phyloP scores from a whole-genome alignment of 768 basidiomycete species.

The Strobilomyces echinocephalus region DNA sequence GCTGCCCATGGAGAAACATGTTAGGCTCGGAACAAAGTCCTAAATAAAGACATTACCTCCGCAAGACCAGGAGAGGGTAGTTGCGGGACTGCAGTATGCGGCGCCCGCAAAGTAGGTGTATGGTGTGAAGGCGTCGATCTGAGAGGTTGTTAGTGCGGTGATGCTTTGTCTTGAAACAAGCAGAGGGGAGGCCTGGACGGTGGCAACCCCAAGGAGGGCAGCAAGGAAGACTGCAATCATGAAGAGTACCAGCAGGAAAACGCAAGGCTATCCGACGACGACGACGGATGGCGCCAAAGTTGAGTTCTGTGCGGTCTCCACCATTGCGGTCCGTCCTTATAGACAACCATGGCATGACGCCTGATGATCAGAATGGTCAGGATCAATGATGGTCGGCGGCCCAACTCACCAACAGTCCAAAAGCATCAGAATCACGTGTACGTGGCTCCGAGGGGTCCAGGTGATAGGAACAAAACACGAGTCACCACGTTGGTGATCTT shows the following conservation, averaged over 20 bases:
- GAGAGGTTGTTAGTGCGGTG: slow-evolving; percentile 32
- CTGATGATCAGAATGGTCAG: neutral
- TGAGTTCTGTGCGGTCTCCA: neutral
- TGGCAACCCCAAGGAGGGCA: slow-evolving; percentile 6
- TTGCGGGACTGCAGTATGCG: slow-evolving; percentile 40
- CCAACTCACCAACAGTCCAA: neutral
- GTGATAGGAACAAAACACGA: neutral
- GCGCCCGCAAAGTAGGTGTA: slow-evolving; percentile 48
- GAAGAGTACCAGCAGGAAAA: slow-evolving; percentile 21
- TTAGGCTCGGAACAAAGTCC: neutral
- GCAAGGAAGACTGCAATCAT: slow-evolving; percentile 7
- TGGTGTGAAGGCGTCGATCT: slow-evolving; percentile 41
- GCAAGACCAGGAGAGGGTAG: slow-evolving; percentile 45
- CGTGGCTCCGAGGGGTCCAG: neutral
- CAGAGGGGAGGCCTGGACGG: slow-evolving; percentile 12
- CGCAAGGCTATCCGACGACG: neutral
- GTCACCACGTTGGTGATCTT: too few species aligned
- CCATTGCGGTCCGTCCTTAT: neutral
- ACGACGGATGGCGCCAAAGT: neutral
- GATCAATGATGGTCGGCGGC: neutral
- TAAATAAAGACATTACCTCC: slow-evolving; percentile 34
- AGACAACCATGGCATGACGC: too few species aligned
- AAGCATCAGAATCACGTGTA: neutral
- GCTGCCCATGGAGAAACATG: slow-evolving; percentile 19
- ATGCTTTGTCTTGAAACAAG: slow-evolving; percentile 33